Evolutionary conservation across 768 basidiomycete species (phyloP).

Genomic region (Dictyophora rubrovolvata): DNA sequence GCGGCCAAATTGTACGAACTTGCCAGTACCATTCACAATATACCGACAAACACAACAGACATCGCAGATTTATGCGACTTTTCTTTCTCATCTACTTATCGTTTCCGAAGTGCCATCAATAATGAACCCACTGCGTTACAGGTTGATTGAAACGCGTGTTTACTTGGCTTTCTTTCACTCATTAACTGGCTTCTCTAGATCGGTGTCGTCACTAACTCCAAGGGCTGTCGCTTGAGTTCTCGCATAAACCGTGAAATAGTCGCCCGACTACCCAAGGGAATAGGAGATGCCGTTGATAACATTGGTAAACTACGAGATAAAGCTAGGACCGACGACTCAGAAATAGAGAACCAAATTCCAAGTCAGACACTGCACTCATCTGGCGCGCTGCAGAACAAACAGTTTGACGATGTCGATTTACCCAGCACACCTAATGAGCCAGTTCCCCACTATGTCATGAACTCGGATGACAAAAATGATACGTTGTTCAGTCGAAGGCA

Average conservation of each 20-base stretch:
- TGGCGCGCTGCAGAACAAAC: conserved; percentile 21
- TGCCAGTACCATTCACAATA: conserved; percentile 40
- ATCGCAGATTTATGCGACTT: conserved; percentile 82
- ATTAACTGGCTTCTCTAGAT: conserved; percentile 29
- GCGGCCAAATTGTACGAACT: conserved; percentile 47
- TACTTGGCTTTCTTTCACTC: neutral
- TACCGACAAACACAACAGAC: conserved; percentile 83
- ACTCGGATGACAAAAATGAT: conserved; percentile 14
- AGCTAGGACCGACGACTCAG: conserved; percentile 27
- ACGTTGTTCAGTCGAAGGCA: conserved; percentile 23
- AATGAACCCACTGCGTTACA: conserved; percentile 46
- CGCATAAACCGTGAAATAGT: conserved; percentile 79
- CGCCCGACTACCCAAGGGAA: conserved; percentile 54
- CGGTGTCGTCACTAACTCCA: conserved; percentile 83
- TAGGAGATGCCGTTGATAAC: conserved; percentile 65
- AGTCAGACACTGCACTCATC: neutral
- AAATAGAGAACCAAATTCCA: conserved; percentile 20
- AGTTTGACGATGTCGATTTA: conserved; percentile 30
- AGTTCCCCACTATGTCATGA: conserved; percentile 41
- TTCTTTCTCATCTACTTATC: conserved; percentile 76
- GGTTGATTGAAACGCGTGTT: neutral
- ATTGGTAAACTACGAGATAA: conserved; percentile 59
- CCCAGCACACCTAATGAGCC: conserved; percentile 56
- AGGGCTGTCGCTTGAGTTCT: conserved; percentile 77
- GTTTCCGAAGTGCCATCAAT: conserved; percentile 48